Evolutionary conservation across 192 early-diverging fungal genomes (phyloP).

Genomic region (Backusella tarrabulga): DNA sequence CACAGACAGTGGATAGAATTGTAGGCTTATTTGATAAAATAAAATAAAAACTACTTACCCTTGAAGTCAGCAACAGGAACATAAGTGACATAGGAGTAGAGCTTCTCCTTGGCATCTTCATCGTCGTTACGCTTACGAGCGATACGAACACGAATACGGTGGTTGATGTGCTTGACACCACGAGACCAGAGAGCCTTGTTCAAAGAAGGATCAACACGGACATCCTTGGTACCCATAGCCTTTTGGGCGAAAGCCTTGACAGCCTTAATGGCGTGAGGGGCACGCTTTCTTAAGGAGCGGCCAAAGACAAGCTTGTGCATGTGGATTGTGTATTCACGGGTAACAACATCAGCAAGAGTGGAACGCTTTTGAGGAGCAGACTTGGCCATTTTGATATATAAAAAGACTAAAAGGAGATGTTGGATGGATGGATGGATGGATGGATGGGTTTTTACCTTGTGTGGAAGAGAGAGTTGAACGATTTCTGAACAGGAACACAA

Average conservation of each 20-base stretch:
- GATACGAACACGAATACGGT: constrained; percentile 94
- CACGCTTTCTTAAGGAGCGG: constrained; percentile 92
- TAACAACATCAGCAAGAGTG: constrained; percentile 86
- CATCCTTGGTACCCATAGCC: constrained; percentile 95
- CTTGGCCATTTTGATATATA: neutral
- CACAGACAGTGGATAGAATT: constrained; percentile 8
- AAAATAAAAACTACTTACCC: constrained; percentile 51
- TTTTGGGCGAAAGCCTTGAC: constrained; percentile 89
- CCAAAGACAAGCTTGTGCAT: constrained; percentile 92
- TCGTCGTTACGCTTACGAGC: constrained; percentile 96
- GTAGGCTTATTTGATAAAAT: neutral
- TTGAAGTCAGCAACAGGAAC: constrained; percentile 90
- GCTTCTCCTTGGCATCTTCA: constrained; percentile 95
- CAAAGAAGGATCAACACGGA: constrained; percentile 92
- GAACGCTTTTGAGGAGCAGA: constrained; percentile 60
- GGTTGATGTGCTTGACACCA: constrained; percentile 92
- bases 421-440: neutral
- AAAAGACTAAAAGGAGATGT: neutral
- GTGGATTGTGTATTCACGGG: constrained; percentile 99
- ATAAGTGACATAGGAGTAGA: constrained; percentile 91
- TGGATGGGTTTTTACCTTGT: neutral
- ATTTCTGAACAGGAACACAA: neutral
- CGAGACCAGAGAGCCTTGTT: constrained; percentile 95
- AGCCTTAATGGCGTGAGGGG: constrained; percentile 92
- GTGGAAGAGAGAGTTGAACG: neutral